Percentiles rank a stretch among this genome's conserved stretches.
phyloP scores from a whole-genome alignment of 1,284 basidiomycete species.

The Mycena citricolor region DNA sequence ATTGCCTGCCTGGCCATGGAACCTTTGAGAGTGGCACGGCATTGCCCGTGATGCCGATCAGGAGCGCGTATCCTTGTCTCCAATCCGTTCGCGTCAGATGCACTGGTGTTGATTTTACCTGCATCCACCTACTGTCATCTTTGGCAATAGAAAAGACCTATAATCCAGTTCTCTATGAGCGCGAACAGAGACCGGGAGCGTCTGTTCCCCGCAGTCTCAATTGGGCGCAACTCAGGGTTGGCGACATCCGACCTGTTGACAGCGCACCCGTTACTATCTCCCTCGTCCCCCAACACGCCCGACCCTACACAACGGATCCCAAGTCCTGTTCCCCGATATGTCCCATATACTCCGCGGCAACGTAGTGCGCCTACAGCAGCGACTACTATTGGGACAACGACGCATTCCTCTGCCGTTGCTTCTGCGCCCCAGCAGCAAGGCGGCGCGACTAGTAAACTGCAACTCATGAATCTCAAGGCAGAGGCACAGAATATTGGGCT shows the following conservation, averaged over 20 bases:
- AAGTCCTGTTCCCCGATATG: constrained; percentile 29
- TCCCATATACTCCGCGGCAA: constrained; percentile 45
- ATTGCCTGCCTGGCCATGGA: too few relatives aligned
- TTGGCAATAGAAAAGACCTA: too few relatives aligned
- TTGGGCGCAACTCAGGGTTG: constrained; percentile 18
- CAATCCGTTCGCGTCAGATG: too few relatives aligned
- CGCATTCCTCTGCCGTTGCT: constrained; percentile 31
- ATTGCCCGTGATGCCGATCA: too few relatives aligned
- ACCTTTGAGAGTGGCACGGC: too few relatives aligned
- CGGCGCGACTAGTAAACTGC: constrained; percentile 66
- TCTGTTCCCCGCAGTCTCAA: constrained; percentile 21
- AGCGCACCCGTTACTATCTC: constrained; percentile 22
- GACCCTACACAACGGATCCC: constrained; percentile 16
- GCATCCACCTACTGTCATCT: too few relatives aligned
- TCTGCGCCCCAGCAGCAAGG: constrained; percentile 45
- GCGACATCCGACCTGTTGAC: constrained; percentile 16
- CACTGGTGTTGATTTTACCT: too few relatives aligned
- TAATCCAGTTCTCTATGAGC: too few relatives aligned
- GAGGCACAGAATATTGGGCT: constrained; percentile 75
- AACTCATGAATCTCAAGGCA: constrained; percentile 79
- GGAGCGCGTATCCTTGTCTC: too few relatives aligned
- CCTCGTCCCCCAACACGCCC: constrained; percentile 14
- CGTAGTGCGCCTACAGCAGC: constrained; percentile 51
- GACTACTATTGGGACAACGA: constrained; percentile 44
- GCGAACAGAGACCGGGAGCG: too few relatives aligned